Base-by-base conservation (phyloP, 163 green algal species). In the Chloromonas sp. region DNA sequence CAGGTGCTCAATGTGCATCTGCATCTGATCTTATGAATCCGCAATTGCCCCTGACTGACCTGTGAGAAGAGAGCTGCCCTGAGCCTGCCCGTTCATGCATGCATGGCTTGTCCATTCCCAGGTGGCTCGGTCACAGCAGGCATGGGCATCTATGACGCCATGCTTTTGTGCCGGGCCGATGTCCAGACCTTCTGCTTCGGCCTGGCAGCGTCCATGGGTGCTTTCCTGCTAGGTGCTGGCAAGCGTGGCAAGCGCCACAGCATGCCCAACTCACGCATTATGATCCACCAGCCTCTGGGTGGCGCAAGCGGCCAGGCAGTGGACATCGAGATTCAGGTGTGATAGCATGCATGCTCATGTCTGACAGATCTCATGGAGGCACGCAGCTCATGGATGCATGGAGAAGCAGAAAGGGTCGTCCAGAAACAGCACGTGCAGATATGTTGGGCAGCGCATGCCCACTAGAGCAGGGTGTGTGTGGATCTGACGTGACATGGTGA, bases 81-180 rank as follows among this genome's bases (percentile, higher is more conserved):
- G 36, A 36, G 36, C 36, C 36, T 36, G 36, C 36, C 36, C 36
- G 36, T 36, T 36, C 36, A 36, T 36, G 36, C 66, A 5, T 74
- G 66, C 66, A 74, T 74, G 66, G 66, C 66, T 5, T 74, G 11
- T 74, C 66, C 5, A 62, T 70, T 59, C 70, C 57, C 91, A 95
- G 92, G 97, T 84, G 97, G 97, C 81, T 98, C 93, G 13, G 97
- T 99, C 1, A 99, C 97, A 36, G 97, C 97, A 1, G 97, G 97
- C 85, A 99, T 99, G 97, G 97, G 97, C 84, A 99, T 99, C 84
- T 99, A 99, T 86, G 97, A 99, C 87, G 96, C 96, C 61, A 99
- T 99, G 97, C 93, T 94, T 91, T 93, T 99, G 78, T 97, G 94
- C 88, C 88, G 91, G 0, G 88, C 91, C 0, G 90, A 94, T 70